A percentile compares a stretch with the other conserved stretches of the same genome.
Evolutionary conservation across 164 flowering plant genomes (phyloP).

Genomic region (Euptelea pleiosperma): DNA sequence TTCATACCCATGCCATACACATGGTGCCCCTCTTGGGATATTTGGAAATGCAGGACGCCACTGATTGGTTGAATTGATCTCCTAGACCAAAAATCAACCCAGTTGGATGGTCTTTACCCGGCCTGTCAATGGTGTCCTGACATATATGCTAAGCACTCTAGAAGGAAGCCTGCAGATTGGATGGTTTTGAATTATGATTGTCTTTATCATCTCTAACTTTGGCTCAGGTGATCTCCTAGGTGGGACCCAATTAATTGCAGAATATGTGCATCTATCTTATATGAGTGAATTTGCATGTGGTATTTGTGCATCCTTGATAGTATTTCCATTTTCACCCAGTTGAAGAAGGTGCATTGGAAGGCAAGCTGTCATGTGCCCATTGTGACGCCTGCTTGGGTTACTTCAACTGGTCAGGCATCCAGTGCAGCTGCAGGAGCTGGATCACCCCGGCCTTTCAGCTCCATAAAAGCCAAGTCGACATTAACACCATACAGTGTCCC

Average conservation of each 20-base stretch:
- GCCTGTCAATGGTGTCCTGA: too few species aligned
- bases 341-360: slow-evolving; percentile 91
- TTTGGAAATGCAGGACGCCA: too few species aligned
- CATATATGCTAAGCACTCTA: too few species aligned
- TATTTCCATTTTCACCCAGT: slow-evolving; percentile 41
- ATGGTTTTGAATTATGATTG: too few species aligned
- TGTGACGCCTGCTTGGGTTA: slow-evolving; percentile 93
- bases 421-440: slow-evolving; percentile 99
- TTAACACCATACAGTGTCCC: slow-evolving; percentile 55
- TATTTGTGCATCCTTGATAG: too few species aligned
- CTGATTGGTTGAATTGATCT: too few species aligned
- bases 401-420: slow-evolving; percentile 97
- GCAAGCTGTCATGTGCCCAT: slow-evolving; percentile 75
- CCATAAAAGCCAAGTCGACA: slow-evolving; percentile 75
- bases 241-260: not conserved
- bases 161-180: too few species aligned
- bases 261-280: not conserved
- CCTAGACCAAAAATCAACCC: too few species aligned
- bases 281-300: not conserved
- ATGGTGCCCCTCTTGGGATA: too few species aligned
- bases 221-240: not conserved
- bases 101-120: too few species aligned
- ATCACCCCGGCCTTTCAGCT: slow-evolving; percentile 97
- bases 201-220: too few species aligned
- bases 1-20: too few species aligned